Evolutionary conservation across 495 filamentous ascomycete genomes (phyloP), one percentile per base, ranked within the genome.

Genomic region (Aspergillus kassunensis): DNA sequence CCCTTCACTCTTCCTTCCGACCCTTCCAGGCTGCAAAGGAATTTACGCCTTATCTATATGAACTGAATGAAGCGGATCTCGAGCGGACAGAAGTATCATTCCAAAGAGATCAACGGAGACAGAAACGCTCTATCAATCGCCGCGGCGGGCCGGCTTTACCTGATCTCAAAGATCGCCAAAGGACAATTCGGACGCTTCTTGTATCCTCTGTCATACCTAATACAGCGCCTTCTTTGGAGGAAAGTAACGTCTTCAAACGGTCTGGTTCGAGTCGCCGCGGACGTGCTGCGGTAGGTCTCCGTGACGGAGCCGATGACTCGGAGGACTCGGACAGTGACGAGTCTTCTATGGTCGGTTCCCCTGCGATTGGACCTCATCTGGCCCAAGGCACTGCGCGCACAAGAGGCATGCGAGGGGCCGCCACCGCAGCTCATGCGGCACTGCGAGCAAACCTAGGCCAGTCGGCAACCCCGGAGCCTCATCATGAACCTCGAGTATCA

Each of bases 51-150:
- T 92, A 90, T 67, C 78, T 98, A 18, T 97, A 95, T 65, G 93
- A 97, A 63, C 77, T 97, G 51, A 96, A 85, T 49, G 90, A 98
- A 64, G 81, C 86, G 25, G 91, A 97, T 56, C 73, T 97, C 23
- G 92, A 97, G 63, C 82, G 85, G 49, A 91, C 87, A 13, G 93
- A 98, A 67, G 85, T 91, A 31, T 93, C 91, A 35, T 87, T 96
- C 49, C 91, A 91, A 23, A 80, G 93, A 58, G 93, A 98, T 65
- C 90, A 95, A 68, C 80, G 93, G 51, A 80, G 92, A 43, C 91
- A 96, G 71, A 97, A 97, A 72, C 83, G 93, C 31, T 96, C 91
- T 4, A 87, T 96, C 49, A 97, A 96, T 63, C 82, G 93, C 41
- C 83, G 93, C 47, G 93, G 93, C 53, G 93, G 93, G 1, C 93